Percentiles rank a stretch among this genome's conserved stretches.
Evolutionary conservation across 2,329 filamentous ascomycete species (phyloP).

Genomic region (Penicillium sp.): DNA sequence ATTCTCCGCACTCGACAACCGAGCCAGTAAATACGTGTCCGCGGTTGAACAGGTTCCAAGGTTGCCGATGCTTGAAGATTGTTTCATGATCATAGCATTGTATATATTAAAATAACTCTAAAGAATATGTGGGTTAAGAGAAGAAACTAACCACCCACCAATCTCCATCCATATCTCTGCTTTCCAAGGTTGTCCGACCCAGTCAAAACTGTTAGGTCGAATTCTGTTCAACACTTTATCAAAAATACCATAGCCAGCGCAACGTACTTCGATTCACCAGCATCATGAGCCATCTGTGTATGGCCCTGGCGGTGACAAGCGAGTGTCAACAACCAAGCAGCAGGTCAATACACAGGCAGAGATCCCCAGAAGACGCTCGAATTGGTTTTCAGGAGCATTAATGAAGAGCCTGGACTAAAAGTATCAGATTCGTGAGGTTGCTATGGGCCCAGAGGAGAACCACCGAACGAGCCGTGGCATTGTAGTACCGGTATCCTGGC

Average conservation of each 20-base stretch:
- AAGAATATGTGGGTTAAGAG: not conserved
- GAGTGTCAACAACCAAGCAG: constrained; percentile 16
- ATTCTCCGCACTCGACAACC: too few species aligned
- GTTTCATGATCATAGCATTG: too few species aligned
- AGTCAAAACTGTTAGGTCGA: constrained; percentile 8
- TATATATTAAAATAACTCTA: too few species aligned
- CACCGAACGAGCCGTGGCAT: constrained; percentile 2
- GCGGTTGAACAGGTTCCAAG: too few species aligned
- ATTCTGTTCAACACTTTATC: constrained; percentile 10
- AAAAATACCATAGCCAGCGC: constrained; percentile 11
- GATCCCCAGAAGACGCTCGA: constrained; percentile 12
- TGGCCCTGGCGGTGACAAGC: constrained; percentile 7
- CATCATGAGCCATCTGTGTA: constrained; percentile 20
- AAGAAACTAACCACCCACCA: too few species aligned
- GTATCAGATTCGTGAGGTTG: not conserved
- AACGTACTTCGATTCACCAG: constrained; percentile 13
- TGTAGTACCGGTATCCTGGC: constrained; percentile 2
- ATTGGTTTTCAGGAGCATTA: constrained; percentile 12
- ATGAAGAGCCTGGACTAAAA: constrained; percentile 5
- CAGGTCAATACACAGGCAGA: constrained; percentile 18
- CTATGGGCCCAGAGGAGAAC: not conserved
- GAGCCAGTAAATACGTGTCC: too few species aligned
- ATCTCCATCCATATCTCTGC: not conserved
- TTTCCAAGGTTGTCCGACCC: constrained; percentile 9
- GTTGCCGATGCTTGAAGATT: too few species aligned